A percentile compares a stretch with the other conserved stretches of the same genome.
Conservation (phyloP, 192 early-diverging fungal genomes). For the Pilaira anomala region DNA sequence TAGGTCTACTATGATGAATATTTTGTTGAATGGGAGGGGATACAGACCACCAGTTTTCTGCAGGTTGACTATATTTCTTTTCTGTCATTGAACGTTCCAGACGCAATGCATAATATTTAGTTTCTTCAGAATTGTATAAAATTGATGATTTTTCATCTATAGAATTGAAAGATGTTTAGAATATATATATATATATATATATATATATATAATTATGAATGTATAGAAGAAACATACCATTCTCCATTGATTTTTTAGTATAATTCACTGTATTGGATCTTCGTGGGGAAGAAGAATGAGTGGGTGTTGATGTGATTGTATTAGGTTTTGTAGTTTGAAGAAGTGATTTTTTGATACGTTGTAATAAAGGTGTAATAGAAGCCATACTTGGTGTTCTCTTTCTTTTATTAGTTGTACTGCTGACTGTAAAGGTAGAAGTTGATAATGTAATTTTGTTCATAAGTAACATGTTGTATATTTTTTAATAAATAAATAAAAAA, state of each 20-base stretch:
- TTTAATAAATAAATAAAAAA: not conserved
- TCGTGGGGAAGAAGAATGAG: not conserved
- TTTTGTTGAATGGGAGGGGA: not conserved
- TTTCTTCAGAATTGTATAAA: not conserved
- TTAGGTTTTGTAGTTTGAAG: too few species aligned
- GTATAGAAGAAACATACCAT: not conserved
- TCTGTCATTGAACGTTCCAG: not conserved
- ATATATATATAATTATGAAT: too few species aligned
- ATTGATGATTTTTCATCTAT: not conserved
- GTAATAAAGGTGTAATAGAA: not conserved
- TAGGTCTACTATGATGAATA: too few species aligned
- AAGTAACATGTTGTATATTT: not conserved
- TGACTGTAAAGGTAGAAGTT: not conserved
- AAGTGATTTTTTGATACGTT: not conserved
- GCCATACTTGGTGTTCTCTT: not conserved
- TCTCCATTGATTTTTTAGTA: not conserved
- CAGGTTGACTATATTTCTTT: not conserved
- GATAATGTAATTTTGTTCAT: not conserved
- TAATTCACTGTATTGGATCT: not conserved
- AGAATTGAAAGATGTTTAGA: not conserved
- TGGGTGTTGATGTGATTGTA: not conserved
- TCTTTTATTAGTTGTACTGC: not conserved
- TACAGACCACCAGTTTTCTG: not conserved
- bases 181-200: too few species aligned
- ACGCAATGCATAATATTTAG: not conserved